Conservation (phyloP, 2,329 filamentous ascomycete species). For the Pyrenochaeta sp. region DNA sequence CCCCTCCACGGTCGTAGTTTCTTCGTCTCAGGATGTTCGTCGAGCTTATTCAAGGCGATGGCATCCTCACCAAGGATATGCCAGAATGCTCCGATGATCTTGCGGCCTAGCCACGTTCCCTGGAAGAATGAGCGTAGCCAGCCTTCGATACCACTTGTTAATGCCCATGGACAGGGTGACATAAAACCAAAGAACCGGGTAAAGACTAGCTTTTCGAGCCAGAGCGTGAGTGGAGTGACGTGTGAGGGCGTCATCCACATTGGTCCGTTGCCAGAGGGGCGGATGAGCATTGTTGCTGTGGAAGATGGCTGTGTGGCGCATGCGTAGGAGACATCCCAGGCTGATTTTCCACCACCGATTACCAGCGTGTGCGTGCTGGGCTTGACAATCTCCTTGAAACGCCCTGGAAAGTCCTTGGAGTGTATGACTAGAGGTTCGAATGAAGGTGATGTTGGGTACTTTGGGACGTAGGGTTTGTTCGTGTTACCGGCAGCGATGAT, state of each 20-base stretch:
- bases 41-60: slow-evolving; percentile 56
- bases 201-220: slow-evolving; percentile 72
- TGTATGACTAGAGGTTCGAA: slow-evolving; percentile 68
- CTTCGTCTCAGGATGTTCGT: slow-evolving; percentile 51
- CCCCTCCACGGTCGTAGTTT: slow-evolving; percentile 54
- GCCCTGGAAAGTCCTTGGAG: slow-evolving; percentile 59
- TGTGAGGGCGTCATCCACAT: slow-evolving; percentile 67
- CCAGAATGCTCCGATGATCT: slow-evolving; percentile 66
- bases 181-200: slow-evolving; percentile 77
- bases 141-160: slow-evolving; percentile 65
- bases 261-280: slow-evolving; percentile 67
- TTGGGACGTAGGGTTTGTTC: slow-evolving; percentile 64
- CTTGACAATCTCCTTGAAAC: slow-evolving; percentile 47
- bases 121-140: slow-evolving; percentile 65
- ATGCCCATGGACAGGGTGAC: slow-evolving; percentile 76
- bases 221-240: slow-evolving; percentile 72
- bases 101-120: slow-evolving; percentile 64
- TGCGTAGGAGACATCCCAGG: slow-evolving; percentile 69
- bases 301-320: slow-evolving; percentile 54
- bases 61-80: slow-evolving; percentile 63
- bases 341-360: slow-evolving; percentile 69
- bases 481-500: slow-evolving; percentile 70
- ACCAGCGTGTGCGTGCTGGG: slow-evolving; percentile 56
- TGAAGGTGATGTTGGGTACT: slow-evolving; percentile 57
- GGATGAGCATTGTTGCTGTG: slow-evolving; percentile 67